These are phyloP conservation scores for Penicillium sp. DNA, from an alignment of 2,329 filamentous ascomycete species.

Conservation along the genomic window DNA sequence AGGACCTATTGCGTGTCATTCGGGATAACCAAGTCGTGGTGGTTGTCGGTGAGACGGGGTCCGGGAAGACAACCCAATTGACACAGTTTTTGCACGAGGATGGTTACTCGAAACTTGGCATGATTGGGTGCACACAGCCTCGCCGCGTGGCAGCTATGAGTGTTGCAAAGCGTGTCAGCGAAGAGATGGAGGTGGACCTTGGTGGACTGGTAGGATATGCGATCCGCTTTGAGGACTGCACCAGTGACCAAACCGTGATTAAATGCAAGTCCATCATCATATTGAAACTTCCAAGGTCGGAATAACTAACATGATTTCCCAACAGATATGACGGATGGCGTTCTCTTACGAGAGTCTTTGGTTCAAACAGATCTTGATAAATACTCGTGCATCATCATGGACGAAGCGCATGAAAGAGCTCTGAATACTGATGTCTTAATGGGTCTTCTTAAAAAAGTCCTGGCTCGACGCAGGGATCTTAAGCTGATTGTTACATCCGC, in stretches of 20 bases:
- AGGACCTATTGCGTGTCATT: slow-evolving; percentile 87
- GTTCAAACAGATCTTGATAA: slow-evolving; percentile 90
- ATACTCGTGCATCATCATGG: slow-evolving; percentile 99
- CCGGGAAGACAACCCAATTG: slow-evolving; percentile 94
- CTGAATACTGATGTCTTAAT: slow-evolving; percentile 96
- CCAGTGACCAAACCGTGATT: slow-evolving; percentile 89
- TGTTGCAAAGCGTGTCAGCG: slow-evolving; percentile 94
- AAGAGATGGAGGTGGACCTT: slow-evolving; percentile 94
- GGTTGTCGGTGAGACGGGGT: slow-evolving; percentile 94
- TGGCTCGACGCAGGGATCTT: slow-evolving; percentile 81
- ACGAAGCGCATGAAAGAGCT: slow-evolving; percentile 95
- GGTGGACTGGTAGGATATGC: slow-evolving; percentile 90
- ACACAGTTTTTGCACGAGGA: slow-evolving; percentile 96
- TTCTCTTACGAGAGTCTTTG: slow-evolving; percentile 86
- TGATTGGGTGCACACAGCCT: slow-evolving; percentile 96
- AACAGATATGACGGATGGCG: slow-evolving; percentile 90
- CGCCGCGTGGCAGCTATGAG: slow-evolving; percentile 98
- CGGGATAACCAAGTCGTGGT: slow-evolving; percentile 96
- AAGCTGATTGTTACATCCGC: slow-evolving; percentile 98
- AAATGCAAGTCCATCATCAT: slow-evolving; percentile 60
- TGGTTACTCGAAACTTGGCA: slow-evolving; percentile 79
- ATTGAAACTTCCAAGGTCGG: background rate
- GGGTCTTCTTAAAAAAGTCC: slow-evolving; percentile 95
- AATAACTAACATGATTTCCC: slow-evolving; percentile 9
- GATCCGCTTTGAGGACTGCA: slow-evolving; percentile 97